A percentile compares a stretch with the other conserved stretches of the same genome.
Evolutionary conservation across 192 early-diverging fungal genomes (phyloP).

Genomic region (Coemansia sp.): DNA sequence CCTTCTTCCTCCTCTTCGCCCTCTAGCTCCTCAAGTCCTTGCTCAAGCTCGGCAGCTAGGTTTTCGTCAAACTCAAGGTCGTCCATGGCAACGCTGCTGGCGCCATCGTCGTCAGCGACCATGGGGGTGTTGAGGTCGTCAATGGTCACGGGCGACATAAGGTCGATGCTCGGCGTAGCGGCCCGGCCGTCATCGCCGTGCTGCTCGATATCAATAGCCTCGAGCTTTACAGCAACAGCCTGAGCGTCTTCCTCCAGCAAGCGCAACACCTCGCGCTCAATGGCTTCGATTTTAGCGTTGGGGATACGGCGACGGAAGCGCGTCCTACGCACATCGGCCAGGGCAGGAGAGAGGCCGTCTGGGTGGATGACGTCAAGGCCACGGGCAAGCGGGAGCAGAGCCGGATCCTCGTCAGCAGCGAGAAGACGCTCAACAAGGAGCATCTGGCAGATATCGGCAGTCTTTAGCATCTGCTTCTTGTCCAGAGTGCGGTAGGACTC

Average conservation of each 20-base stretch:
- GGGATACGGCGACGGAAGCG: constrained; percentile 37
- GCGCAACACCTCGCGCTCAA: constrained; percentile 39
- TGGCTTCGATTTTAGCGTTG: constrained; percentile 20
- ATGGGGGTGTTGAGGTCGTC: constrained; percentile 39
- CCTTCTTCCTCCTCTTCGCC: constrained; percentile 32
- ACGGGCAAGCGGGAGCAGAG: constrained; percentile 13
- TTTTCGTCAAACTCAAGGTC: constrained; percentile 47
- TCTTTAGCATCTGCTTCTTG: constrained; percentile 46
- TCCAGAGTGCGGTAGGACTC: constrained; percentile 42
- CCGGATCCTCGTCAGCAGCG: neutral
- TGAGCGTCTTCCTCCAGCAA: constrained; percentile 42
- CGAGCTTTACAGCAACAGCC: constrained; percentile 41
- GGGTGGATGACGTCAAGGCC: constrained; percentile 30
- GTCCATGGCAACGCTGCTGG: constrained; percentile 44
- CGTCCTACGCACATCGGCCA: constrained; percentile 25
- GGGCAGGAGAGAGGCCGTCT: constrained; percentile 29
- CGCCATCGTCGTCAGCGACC: constrained; percentile 28
- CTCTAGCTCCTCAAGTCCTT: constrained; percentile 34
- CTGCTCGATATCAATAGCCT: constrained; percentile 26
- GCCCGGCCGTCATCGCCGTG: constrained; percentile 22
- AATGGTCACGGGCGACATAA: constrained; percentile 43
- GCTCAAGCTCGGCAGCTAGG: constrained; percentile 41
- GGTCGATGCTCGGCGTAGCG: constrained; percentile 39
- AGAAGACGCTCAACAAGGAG: constrained; percentile 24
- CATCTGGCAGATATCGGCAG: constrained; percentile 50